Evolutionary conservation across 257 asterid genomes (phyloP).

Genomic region (Nicotiana knightiana): DNA sequence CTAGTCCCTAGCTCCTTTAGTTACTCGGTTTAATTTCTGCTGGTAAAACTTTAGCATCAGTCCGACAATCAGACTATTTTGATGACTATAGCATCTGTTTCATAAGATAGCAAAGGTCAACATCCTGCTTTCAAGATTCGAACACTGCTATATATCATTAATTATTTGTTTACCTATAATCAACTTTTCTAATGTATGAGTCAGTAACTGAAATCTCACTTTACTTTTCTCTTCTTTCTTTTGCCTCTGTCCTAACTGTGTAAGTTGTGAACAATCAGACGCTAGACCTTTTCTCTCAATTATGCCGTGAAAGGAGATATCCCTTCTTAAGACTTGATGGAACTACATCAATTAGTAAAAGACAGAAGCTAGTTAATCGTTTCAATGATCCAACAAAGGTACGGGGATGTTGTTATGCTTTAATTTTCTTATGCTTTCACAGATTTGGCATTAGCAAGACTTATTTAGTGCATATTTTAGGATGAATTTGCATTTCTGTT

Average conservation of each 20-base stretch:
- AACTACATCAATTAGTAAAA: slow-evolving; percentile 84
- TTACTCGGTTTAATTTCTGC: background rate
- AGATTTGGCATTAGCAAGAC: slow-evolving; percentile 9
- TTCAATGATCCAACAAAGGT: slow-evolving; percentile 90
- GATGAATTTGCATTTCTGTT: slow-evolving; percentile 95
- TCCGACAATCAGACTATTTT: background rate
- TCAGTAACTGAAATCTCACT: background rate
- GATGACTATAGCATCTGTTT: background rate
- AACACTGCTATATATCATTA: background rate
- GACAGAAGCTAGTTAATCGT: slow-evolving; percentile 84
- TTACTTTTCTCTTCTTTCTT: slow-evolving; percentile 2
- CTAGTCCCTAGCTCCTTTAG: background rate
- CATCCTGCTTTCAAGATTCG: background rate
- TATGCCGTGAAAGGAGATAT: slow-evolving; percentile 96
- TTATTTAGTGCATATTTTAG: slow-evolving; percentile 31
- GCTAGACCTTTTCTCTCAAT: slow-evolving; percentile 87
- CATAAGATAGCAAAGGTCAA: background rate
- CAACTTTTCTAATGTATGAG: background rate
- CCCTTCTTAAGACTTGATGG: slow-evolving; percentile 96
- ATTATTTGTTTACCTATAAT: background rate
- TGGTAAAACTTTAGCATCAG: background rate
- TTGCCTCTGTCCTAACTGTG: slow-evolving; percentile 18
- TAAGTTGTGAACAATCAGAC: slow-evolving; percentile 41
- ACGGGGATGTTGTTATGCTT: slow-evolving; percentile 6
- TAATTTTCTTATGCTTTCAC: background rate